Percentiles rank a stretch among this genome's conserved stretches.
Evolutionary conservation across 352 stramenopile species (phyloP).

Genomic region (Blastocystis sp.): DNA sequence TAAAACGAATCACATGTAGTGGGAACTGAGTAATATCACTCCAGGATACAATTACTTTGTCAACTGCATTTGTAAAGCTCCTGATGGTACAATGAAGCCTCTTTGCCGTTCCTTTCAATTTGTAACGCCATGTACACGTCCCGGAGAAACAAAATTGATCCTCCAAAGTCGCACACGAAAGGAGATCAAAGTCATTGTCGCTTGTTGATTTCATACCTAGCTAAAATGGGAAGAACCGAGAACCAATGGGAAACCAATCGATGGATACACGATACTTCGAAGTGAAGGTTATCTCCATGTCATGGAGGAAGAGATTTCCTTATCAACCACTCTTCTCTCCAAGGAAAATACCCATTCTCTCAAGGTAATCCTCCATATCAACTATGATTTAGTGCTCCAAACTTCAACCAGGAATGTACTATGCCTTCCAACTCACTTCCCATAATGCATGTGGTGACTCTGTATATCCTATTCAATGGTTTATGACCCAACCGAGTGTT

Average conservation of each 20-base stretch:
- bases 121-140: constrained; percentile 15
- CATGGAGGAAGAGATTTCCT: background rate
- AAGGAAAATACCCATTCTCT: background rate
- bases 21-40: constrained; percentile 13
- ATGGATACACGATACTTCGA: background rate
- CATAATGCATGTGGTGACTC: constrained; percentile 31
- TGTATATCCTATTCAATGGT: constrained; percentile 14
- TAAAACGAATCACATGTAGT: background rate
- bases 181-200: constrained; percentile 6
- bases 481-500: constrained; percentile 18
- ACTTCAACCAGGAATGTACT: background rate
- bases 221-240: constrained; percentile 37
- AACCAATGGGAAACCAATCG: background rate
- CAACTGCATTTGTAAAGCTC: constrained; percentile 17
- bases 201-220: background rate
- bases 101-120: constrained; percentile 41
- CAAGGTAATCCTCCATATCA: background rate
- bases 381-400: background rate
- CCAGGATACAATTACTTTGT: constrained; percentile 10
- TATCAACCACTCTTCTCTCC: background rate
- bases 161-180: background rate
- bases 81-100: constrained; percentile 23
- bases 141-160: background rate
- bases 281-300: background rate
- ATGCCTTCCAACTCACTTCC: constrained; percentile 33